Evolutionary conservation across 1,139 yeast species (phyloP).

Genomic region (Taiozyma onychis): DNA sequence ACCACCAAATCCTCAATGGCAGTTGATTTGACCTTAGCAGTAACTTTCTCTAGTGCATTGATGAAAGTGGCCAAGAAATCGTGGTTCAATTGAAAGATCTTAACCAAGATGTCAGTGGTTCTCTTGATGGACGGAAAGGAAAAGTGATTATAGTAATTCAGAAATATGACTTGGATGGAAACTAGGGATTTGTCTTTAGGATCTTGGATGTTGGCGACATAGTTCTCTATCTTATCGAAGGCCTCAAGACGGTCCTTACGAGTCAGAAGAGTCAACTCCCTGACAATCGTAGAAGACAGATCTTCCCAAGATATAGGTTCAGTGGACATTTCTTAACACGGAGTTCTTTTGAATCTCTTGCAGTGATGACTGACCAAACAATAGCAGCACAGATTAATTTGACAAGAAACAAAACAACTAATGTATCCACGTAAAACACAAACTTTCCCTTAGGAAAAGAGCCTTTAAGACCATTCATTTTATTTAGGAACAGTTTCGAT

Average conservation of each 20-base stretch:
- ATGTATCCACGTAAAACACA: background rate
- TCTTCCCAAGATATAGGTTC: constrained; percentile 25
- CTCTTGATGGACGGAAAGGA: constrained; percentile 44
- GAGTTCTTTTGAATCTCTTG: background rate
- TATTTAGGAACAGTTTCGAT: background rate
- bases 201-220: constrained; percentile 17
- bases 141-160: constrained; percentile 45
- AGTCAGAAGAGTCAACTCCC: constrained; percentile 31
- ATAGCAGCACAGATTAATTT: background rate
- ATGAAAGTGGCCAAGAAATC: constrained; percentile 32
- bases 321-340: constrained; percentile 7
- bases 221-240: constrained; percentile 23
- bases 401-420: background rate
- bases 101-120: constrained; percentile 34
- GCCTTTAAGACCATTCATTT: background rate
- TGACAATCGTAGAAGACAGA: constrained; percentile 24
- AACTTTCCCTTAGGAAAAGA: background rate
- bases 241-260: constrained; percentile 29
- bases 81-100: constrained; percentile 30
- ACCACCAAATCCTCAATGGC: constrained; percentile 54
- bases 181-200: constrained; percentile 19
- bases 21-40: constrained; percentile 30
- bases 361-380: background rate
- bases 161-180: constrained; percentile 28
- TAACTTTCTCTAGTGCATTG: constrained; percentile 34